Conservation (phyloP, 2,329 filamentous ascomycete genomes). For the Mycosphaerella sp. region DNA sequence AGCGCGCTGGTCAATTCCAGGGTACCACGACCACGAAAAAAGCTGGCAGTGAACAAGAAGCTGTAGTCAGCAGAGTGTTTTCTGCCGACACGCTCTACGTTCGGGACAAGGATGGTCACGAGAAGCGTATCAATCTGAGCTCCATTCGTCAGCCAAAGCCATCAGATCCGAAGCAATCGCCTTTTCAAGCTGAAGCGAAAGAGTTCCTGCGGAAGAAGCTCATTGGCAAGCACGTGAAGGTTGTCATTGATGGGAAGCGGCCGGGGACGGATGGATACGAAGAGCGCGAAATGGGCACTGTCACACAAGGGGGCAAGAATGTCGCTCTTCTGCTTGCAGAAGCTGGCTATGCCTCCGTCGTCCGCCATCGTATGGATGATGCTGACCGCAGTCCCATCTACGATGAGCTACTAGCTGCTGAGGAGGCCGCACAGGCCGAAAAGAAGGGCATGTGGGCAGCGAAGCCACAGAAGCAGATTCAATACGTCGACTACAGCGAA, state of each 20-base stretch:
- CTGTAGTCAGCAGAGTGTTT: slow-evolving; percentile 75
- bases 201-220: slow-evolving; percentile 89
- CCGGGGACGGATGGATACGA: slow-evolving; percentile 86
- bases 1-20: slow-evolving; percentile 73
- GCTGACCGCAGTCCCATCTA: slow-evolving; percentile 91
- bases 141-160: slow-evolving; percentile 91
- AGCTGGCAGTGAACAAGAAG: slow-evolving; percentile 63
- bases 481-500: slow-evolving; percentile 86
- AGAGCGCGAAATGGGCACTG: slow-evolving; percentile 87
- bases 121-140: slow-evolving; percentile 88
- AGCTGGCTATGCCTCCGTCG: slow-evolving; percentile 86
- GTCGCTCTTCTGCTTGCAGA: slow-evolving; percentile 80
- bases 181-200: slow-evolving; percentile 89
- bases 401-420: slow-evolving; percentile 75
- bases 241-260: slow-evolving; percentile 84
- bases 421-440: slow-evolving; percentile 74
- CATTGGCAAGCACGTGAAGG: slow-evolving; percentile 91
- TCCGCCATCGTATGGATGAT: slow-evolving; percentile 91
- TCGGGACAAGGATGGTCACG: slow-evolving; percentile 72
- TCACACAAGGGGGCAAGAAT: slow-evolving; percentile 79
- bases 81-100: slow-evolving; percentile 85
- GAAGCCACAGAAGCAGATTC: slow-evolving; percentile 76
- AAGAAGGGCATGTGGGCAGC: slow-evolving; percentile 93
- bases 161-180: slow-evolving; percentile 76
- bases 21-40: slow-evolving; percentile 61